phyloP scores from a whole-genome alignment of 2,329 filamentous ascomycete species.

The Cryphonectria japonica region DNA sequence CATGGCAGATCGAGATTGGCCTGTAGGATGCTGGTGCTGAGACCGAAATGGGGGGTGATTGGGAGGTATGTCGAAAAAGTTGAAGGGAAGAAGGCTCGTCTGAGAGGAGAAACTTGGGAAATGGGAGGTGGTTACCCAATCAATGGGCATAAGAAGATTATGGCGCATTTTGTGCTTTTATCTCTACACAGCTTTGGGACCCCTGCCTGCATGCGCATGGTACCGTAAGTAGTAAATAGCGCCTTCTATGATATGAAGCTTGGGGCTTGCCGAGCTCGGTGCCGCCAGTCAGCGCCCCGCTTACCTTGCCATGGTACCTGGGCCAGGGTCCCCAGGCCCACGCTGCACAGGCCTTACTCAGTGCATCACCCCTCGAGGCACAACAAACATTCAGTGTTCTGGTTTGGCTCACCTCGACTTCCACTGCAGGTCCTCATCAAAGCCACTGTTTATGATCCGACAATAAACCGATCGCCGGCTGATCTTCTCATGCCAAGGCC shows the following conservation, averaged over 20 bases:
- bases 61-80: background rate
- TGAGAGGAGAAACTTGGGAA: background rate
- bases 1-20: conserved; percentile 3
- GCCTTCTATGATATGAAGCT: background rate
- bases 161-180: conserved; percentile 3
- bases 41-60: background rate
- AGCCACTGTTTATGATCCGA: background rate
- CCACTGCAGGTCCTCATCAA: background rate
- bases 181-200: background rate
- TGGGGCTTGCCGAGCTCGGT: conserved; percentile 2
- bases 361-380: background rate
- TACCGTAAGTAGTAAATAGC: background rate
- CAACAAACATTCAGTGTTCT: background rate
- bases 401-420: background rate
- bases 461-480: background rate
- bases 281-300: background rate
- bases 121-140: background rate
- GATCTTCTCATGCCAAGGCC: background rate
- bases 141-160: conserved; percentile 1
- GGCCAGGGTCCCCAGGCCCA: background rate
- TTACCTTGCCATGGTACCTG: background rate
- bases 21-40: background rate
- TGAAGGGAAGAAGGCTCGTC: background rate
- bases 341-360: background rate
- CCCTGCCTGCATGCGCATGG: conserved; percentile 1